Conservation (phyloP, 2,329 filamentous ascomycete genomes). For the Penicillium sp. region DNA sequence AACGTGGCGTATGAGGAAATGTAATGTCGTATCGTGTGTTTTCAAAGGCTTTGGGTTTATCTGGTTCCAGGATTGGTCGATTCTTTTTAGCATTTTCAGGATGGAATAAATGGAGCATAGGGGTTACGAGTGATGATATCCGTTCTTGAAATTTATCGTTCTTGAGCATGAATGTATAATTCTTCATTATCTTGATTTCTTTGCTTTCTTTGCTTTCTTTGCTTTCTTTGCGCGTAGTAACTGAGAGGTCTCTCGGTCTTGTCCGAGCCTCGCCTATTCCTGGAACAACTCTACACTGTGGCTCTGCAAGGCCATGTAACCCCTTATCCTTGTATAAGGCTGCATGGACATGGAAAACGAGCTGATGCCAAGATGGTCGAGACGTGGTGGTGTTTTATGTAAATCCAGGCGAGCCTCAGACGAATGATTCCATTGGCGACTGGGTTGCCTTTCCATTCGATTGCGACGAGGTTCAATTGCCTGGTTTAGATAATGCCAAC, state of each 20-base stretch:
- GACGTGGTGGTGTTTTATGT: neutral
- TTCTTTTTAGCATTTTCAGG: slow-evolving; percentile 28
- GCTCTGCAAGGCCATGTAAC: neutral
- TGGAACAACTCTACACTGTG: neutral
- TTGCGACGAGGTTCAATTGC: too few relatives aligned
- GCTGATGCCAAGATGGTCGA: neutral
- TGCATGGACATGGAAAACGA: neutral
- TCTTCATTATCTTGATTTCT: neutral
- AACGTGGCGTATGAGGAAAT: slow-evolving; percentile 80
- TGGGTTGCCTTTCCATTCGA: too few relatives aligned
- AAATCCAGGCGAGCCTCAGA: neutral
- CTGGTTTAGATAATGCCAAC: too few relatives aligned
- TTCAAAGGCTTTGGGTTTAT: slow-evolving; percentile 9
- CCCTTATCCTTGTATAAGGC: neutral
- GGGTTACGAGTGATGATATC: slow-evolving; percentile 40
- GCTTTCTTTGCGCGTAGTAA: too few relatives aligned
- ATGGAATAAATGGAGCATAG: slow-evolving; percentile 28
- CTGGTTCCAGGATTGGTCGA: slow-evolving; percentile 18
- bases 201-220: neutral
- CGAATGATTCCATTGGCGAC: neutral
- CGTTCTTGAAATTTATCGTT: slow-evolving; percentile 17
- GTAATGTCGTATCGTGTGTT: slow-evolving; percentile 52
- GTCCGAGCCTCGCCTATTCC: too few relatives aligned
- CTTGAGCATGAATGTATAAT: slow-evolving; percentile 16
- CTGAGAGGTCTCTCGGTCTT: too few relatives aligned